A percentile compares a stretch with the other conserved stretches of the same genome.
These are phyloP conservation scores for Tuber borchii DNA, from an alignment of 495 filamentous ascomycete genomes.

Conservation along the genomic window DNA sequence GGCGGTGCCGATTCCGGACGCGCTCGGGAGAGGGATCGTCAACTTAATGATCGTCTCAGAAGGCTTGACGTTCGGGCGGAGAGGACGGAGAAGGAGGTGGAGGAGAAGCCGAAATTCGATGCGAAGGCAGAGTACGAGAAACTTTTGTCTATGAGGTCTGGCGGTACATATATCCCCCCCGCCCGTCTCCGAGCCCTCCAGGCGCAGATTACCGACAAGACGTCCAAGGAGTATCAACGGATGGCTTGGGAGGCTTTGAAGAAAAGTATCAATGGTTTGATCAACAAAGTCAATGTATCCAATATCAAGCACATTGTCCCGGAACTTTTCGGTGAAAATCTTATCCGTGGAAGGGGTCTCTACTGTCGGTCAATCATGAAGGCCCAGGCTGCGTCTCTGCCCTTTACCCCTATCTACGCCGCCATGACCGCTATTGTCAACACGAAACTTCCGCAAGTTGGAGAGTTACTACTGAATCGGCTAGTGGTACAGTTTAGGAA, in stretches of 20 bases:
- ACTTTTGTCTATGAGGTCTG: constrained; percentile 79
- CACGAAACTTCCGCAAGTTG: constrained; percentile 89
- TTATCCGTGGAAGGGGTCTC: constrained; percentile 80
- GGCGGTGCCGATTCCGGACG: constrained; percentile 53
- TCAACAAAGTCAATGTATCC: constrained; percentile 95
- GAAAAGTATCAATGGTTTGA: constrained; percentile 95
- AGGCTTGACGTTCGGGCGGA: constrained; percentile 47
- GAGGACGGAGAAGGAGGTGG: constrained; percentile 52
- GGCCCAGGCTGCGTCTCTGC: constrained; percentile 90
- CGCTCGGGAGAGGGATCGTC: constrained; percentile 56
- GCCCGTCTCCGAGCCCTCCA: constrained; percentile 85
- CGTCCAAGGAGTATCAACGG: constrained; percentile 92
- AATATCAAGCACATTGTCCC: constrained; percentile 98
- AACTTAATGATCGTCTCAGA: constrained; percentile 56
- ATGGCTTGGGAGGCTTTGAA: constrained; percentile 99
- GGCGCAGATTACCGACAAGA: constrained; percentile 93
- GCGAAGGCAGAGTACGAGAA: constrained; percentile 90
- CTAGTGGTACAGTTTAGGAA: constrained; percentile 91
- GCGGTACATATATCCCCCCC: constrained; percentile 92
- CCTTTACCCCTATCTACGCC: constrained; percentile 91
- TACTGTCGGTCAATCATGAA: constrained; percentile 97
- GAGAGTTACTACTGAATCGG: constrained; percentile 79
- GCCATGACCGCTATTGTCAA: constrained; percentile 95
- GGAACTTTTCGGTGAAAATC: constrained; percentile 88
- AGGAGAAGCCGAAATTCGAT: constrained; percentile 66